Base-by-base conservation (phyloP, 345 rosid genomes). In the Schrenkiella parvula region DNA sequence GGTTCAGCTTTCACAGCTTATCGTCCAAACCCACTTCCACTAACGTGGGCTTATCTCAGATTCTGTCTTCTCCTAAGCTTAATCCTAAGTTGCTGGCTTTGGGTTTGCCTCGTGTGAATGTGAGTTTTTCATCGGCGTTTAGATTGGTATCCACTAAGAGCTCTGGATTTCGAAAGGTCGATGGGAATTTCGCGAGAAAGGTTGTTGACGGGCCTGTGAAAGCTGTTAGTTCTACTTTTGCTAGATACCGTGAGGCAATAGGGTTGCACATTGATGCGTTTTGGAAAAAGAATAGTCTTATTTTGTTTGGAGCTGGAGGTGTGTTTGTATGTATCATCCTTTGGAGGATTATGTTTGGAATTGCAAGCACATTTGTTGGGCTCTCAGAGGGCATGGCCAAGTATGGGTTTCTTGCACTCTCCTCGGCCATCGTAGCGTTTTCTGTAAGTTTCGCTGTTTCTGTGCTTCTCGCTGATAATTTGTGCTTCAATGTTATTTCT, bases 341-440 rank as follows among this genome's bases (percentile, higher is more conserved):
- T 13, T 93, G 98, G 98, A 85, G 93, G 87, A 74, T 90, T 74
- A 93, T 90, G 96, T 93, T 87, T 72, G 97, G 95, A 1, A 79
- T 91, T 78, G 98, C 99, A 15, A 91, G 76, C 56, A 81, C 95
- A 21, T 88, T 88, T 70, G 84, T 88, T 57, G 90, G 96, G 7
- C 84, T 91, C 38, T 95, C 98, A 4, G 97, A 91, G 78, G 96
- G 96, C 57, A 82, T 91, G 93, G 93, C 95, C 38, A 89, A 95
- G 84, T 95, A 88, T 59, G 99, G 93, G 38, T 89, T 91, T 65
- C 89, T 93, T 4, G 97, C 97, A 10, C 92, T 91, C 71, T 93
- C 98, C 8, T 71, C 96, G 0, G 96, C 98, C 57, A 80, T 91
- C 11, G 98, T 93, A 48, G 89, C 93, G 42, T 91, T 93, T 50